These are phyloP conservation scores for Manihot esculenta DNA, from an alignment of 441 rosid genomes.

Conservation along the genomic window DNA sequence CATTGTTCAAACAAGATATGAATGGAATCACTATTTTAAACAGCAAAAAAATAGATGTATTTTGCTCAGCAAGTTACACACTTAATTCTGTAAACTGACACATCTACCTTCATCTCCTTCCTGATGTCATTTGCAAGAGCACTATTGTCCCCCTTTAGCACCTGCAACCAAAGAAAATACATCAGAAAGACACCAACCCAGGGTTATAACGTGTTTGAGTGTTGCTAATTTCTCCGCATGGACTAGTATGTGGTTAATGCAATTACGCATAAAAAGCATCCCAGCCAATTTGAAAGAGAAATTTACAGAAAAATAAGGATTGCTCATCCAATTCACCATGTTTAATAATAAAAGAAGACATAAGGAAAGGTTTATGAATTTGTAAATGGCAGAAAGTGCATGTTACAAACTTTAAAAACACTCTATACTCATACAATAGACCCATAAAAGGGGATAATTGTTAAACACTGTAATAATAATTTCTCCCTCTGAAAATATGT, in stretches of 20 bases:
- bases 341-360: background rate
- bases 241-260: background rate
- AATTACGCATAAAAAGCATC: background rate
- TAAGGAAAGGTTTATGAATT: background rate
- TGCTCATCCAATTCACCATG: background rate
- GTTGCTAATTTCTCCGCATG: background rate
- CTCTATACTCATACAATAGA: background rate
- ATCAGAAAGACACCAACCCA: constrained; percentile 8
- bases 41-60: background rate
- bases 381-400: constrained; percentile 5
- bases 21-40: constrained; percentile 6
- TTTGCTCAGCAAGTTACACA: background rate
- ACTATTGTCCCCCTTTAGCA: constrained; percentile 87
- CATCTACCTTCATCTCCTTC: constrained; percentile 87
- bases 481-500: background rate
- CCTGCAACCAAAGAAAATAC: constrained; percentile 40
- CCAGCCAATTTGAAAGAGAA: background rate
- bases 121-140: constrained; percentile 86
- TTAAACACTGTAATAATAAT: background rate
- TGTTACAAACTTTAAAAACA: background rate
- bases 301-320: background rate
- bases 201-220: background rate
- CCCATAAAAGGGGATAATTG: background rate
- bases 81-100: constrained; percentile 10
- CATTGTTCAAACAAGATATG: background rate